A percentile compares a stretch with the other conserved stretches of the same genome.
phyloP scores from a whole-genome alignment of 2,329 filamentous ascomycete genomes.

The Thelonectria discophora region DNA sequence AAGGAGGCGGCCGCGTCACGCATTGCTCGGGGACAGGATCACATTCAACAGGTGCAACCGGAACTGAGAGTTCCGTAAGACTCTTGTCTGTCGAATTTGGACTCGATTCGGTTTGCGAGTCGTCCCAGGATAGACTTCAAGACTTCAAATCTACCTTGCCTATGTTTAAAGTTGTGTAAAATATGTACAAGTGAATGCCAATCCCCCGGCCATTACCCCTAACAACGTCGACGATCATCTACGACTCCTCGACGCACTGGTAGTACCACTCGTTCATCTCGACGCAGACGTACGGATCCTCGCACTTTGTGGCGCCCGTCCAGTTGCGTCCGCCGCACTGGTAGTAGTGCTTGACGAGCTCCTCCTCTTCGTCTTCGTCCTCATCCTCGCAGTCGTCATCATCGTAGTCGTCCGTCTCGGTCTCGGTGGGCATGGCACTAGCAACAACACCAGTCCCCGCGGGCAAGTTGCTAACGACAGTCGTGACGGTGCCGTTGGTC shows the following conservation, averaged over 20 bases:
- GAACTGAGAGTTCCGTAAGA: no score
- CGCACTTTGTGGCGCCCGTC: slow-evolving; percentile 33
- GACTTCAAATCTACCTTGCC: not conserved
- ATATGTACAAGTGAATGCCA: slow-evolving; percentile 28
- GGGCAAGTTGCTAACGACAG: slow-evolving; percentile 7
- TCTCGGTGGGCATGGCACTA: slow-evolving; percentile 20
- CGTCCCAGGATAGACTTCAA: not conserved
- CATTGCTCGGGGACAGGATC: no score
- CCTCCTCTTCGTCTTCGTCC: not conserved
- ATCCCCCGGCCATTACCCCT: not conserved
- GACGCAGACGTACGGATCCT: slow-evolving; percentile 32
- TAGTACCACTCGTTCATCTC: slow-evolving; percentile 35
- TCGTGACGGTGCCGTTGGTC: slow-evolving; percentile 33
- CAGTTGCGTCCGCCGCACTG: slow-evolving; percentile 37
- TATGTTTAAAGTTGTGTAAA: slow-evolving; percentile 27
- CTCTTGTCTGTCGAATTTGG: no score
- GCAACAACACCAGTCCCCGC: slow-evolving; percentile 28
- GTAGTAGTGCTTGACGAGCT: slow-evolving; percentile 30
- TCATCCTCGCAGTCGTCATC: slow-evolving; percentile 6
- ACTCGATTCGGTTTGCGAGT: not conserved
- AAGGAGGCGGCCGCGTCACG: no score
- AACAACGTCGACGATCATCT: not conserved
- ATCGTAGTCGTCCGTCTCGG: slow-evolving; percentile 15
- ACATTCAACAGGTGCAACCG: no score
- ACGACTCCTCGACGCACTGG: slow-evolving; percentile 30